Evolutionary conservation across 1,284 basidiomycete genomes (phyloP).

Genomic region (Leccinum pallidistipes): DNA sequence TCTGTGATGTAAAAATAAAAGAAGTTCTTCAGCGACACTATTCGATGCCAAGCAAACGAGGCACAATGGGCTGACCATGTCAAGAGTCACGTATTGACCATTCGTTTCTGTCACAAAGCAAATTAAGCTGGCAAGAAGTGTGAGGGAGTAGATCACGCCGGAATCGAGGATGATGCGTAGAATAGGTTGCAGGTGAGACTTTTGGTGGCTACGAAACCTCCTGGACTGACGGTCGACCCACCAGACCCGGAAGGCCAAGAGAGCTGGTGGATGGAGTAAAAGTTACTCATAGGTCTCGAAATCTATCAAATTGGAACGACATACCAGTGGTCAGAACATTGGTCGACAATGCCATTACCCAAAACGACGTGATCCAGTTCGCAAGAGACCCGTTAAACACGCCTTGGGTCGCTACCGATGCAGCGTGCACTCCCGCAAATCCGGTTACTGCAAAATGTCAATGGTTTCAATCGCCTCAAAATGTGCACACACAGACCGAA

Average conservation of each 20-base stretch:
- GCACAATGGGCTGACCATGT: neutral
- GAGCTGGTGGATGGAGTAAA: neutral
- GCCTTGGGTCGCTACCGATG: neutral
- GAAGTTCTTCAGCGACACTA: neutral
- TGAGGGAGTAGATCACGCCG: neutral
- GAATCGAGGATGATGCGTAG: slow-evolving; percentile 1
- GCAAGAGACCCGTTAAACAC: neutral
- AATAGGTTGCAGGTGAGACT: neutral
- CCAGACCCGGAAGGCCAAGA: slow-evolving; percentile 1
- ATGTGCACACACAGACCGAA: neutral
- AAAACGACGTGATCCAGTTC: slow-evolving; percentile 1
- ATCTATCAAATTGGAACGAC: neutral
- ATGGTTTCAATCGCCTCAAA: neutral
- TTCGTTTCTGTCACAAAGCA: neutral
- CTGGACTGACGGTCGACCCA: neutral
- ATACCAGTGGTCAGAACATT: slow-evolving; percentile 1
- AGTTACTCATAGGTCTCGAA: neutral
- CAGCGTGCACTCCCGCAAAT: neutral
- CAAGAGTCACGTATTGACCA: slow-evolving; percentile 1
- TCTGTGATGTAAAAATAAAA: neutral
- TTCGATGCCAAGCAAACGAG: neutral
- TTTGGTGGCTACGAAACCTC: neutral
- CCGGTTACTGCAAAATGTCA: neutral
- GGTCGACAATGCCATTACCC: slow-evolving; percentile 1
- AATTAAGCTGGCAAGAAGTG: neutral